Conservation (phyloP, 2,329 filamentous ascomycete genomes). For the Calonectria naviculata region DNA sequence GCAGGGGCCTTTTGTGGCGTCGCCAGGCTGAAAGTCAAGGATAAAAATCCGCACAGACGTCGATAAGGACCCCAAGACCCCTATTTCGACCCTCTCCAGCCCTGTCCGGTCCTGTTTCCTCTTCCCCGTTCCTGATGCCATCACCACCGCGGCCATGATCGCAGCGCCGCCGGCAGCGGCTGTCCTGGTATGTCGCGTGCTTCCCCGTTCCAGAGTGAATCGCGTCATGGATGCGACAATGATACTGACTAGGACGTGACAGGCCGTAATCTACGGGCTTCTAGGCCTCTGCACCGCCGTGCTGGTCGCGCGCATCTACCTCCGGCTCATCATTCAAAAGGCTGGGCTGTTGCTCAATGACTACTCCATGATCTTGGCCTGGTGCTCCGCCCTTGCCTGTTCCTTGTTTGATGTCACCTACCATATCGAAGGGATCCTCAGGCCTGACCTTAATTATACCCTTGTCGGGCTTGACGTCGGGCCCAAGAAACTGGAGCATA, state of each 20-base stretch:
- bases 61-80: no score
- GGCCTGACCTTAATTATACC: not conserved
- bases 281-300: not conserved
- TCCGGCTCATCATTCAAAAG: not conserved
- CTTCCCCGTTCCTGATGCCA: not conserved
- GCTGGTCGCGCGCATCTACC: not conserved
- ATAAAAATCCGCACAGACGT: not conserved
- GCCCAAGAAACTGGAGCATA: not conserved
- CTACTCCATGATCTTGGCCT: not conserved
- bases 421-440: not conserved
- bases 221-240: not conserved
- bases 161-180: not conserved
- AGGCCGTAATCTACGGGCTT: not conserved
- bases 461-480: not conserved
- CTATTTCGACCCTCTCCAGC: not conserved
- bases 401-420: not conserved
- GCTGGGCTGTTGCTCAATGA: not conserved
- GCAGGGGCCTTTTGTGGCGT: not conserved
- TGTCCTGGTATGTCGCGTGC: not conserved
- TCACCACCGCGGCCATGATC: not conserved
- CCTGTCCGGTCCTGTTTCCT: not conserved
- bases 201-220: not conserved
- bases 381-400: not conserved
- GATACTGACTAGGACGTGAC: not conserved
- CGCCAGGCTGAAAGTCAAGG: not conserved